Percentiles rank a stretch among this genome's conserved stretches.
Conservation (phyloP, 306 rosid species). For the Cucumis melo region DNA sequence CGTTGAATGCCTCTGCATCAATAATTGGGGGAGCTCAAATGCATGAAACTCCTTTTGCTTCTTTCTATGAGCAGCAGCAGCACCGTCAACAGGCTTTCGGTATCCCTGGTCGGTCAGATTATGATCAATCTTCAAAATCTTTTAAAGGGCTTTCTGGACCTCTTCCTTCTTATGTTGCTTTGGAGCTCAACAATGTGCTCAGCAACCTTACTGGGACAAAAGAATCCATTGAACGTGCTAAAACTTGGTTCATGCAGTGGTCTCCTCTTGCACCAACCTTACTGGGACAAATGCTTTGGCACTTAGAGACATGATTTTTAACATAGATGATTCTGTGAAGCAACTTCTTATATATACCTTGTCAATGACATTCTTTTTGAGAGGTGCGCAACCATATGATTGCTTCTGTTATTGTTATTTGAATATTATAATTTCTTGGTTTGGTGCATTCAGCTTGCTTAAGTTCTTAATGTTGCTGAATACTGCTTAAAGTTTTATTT, state of each 20-base stretch:
- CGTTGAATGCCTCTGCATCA: constrained; percentile 48
- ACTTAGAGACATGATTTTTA: constrained; percentile 62
- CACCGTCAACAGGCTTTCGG: constrained; percentile 70
- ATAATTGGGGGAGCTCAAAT: constrained; percentile 29
- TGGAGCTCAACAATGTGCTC: constrained; percentile 64
- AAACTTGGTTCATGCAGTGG: constrained; percentile 97
- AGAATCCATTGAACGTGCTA: constrained; percentile 83
- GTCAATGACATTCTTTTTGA: constrained; percentile 92
- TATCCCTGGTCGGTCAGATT: constrained; percentile 58
- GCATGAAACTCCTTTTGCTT: constrained; percentile 48
- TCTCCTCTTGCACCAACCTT: constrained; percentile 86
- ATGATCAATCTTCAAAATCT: constrained; percentile 63
- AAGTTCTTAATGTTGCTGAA: background rate
- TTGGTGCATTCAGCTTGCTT: background rate
- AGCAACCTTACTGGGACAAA: constrained; percentile 71
- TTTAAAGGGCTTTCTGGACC: constrained; percentile 73
- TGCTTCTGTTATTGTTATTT: background rate
- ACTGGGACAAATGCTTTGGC: constrained; percentile 92
- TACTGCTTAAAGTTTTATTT: background rate
- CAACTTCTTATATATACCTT: constrained; percentile 79
- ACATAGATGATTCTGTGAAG: constrained; percentile 74
- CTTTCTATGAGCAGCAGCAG: constrained; percentile 10
- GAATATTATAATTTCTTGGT: background rate
- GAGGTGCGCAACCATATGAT: constrained; percentile 27
- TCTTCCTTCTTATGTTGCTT: constrained; percentile 77